phyloP scores from a whole-genome alignment of 169 alveolate species.

The Plasmodium berghei region DNA sequence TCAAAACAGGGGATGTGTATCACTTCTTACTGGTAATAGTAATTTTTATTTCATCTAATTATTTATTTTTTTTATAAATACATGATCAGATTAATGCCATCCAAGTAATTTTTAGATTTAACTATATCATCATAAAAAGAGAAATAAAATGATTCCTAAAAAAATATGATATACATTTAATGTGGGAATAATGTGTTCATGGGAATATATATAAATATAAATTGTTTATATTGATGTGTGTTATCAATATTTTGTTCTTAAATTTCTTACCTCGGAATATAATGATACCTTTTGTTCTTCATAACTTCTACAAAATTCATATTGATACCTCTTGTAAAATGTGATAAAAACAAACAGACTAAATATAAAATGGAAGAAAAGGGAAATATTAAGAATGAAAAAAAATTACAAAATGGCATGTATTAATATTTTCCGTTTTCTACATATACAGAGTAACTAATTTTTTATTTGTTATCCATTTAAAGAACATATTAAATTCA shows the following conservation, averaged over 20 bases:
- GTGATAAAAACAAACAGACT: constrained; percentile 43
- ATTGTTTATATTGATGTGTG: not conserved
- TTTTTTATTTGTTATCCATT: too few species aligned
- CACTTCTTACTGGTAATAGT: not conserved
- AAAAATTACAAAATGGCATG: not conserved
- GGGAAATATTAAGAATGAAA: not conserved
- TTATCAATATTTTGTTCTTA: not conserved
- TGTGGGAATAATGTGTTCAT: not conserved
- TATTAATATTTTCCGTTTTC: not conserved
- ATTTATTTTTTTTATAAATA: not conserved
- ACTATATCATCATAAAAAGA: constrained; percentile 55
- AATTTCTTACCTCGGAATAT: constrained; percentile 37
- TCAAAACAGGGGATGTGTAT: too few species aligned
- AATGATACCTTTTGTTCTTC: constrained; percentile 43
- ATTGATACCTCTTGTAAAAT: constrained; percentile 54
- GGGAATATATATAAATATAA: not conserved
- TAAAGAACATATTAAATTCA: too few species aligned
- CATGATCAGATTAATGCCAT: constrained; percentile 45
- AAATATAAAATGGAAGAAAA: not conserved
- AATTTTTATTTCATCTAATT: not conserved
- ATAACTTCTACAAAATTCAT: constrained; percentile 35
- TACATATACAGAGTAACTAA: too few species aligned
- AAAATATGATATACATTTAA: not conserved
- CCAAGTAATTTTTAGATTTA: constrained; percentile 35
- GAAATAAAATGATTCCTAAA: constrained; percentile 64